phyloP scores from a whole-genome alignment of 768 basidiomycete species.

The Amanita phalloides region DNA sequence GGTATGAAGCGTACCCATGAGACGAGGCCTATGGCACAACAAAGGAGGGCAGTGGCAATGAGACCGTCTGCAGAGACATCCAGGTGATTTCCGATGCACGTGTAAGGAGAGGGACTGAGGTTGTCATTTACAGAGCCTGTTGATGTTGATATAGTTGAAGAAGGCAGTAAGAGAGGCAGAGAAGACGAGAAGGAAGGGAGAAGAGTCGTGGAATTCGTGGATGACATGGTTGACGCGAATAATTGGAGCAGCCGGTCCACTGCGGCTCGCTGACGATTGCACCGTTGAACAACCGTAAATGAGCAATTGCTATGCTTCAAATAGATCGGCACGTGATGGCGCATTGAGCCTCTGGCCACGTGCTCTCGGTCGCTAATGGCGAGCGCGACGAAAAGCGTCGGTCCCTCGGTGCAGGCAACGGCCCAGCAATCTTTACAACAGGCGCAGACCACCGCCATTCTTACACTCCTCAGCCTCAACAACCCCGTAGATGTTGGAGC shows the following conservation, averaged over 20 bases:
- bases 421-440: slow-evolving; percentile 66
- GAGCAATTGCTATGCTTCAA: not conserved
- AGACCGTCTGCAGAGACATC: slow-evolving; percentile 56
- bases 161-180: not conserved
- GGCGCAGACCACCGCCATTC: slow-evolving; percentile 77
- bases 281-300: not conserved
- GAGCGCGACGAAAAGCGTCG: slow-evolving; percentile 12
- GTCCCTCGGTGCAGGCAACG: slow-evolving; percentile 13
- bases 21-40: slow-evolving; percentile 48
- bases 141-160: slow-evolving; percentile 2
- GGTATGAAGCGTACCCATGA: slow-evolving; percentile 45
- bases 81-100: slow-evolving; percentile 57
- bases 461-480: slow-evolving; percentile 83
- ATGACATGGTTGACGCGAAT: slow-evolving; percentile 1
- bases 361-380: slow-evolving; percentile 17
- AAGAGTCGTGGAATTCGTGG: slow-evolving; percentile 10
- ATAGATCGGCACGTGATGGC: not conserved
- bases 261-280: not conserved
- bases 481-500: slow-evolving; percentile 32
- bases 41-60: slow-evolving; percentile 44
- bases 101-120: slow-evolving; percentile 15
- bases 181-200: not conserved
- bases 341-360: not conserved
- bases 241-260: not conserved
- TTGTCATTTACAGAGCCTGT: slow-evolving; percentile 3